Evolutionary conservation across 179 eudicot genomes (phyloP).

Genomic region (Vitellaria paradoxa): DNA sequence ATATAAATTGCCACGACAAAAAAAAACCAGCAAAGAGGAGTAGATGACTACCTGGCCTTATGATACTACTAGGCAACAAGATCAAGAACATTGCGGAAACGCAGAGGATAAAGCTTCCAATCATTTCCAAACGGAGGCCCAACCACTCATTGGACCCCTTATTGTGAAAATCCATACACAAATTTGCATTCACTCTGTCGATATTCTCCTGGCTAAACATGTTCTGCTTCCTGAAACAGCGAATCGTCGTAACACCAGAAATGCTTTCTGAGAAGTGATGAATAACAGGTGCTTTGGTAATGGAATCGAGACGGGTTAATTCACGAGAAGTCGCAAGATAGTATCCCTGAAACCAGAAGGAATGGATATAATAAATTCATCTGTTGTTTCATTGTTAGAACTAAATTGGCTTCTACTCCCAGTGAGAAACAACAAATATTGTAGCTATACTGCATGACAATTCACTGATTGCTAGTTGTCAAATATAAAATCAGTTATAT

Average conservation of each 20-base stretch:
- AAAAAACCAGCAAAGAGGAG: too few relatives aligned
- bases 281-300: constrained; percentile 95
- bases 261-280: constrained; percentile 96
- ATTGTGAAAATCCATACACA: constrained; percentile 96
- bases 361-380: background rate
- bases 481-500: background rate
- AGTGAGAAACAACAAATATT: background rate
- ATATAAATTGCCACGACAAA: background rate
- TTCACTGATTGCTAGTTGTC: background rate
- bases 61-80: constrained; percentile 74
- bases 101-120: constrained; percentile 84
- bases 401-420: background rate
- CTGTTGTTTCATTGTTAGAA: background rate
- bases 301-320: constrained; percentile 92
- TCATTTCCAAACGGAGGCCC: constrained; percentile 86
- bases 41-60: constrained; percentile 67
- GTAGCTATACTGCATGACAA: too few relatives aligned
- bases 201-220: constrained; percentile 68
- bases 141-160: constrained; percentile 94
- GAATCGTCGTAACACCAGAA: constrained; percentile 89
- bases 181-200: constrained; percentile 63
- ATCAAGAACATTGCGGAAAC: constrained; percentile 80
- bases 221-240: constrained; percentile 78
- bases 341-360: constrained; percentile 56
- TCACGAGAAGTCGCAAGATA: constrained; percentile 91